Evolutionary conservation across 148 eudicot species (phyloP).

Genomic region (Amaranthus cruentus): DNA sequence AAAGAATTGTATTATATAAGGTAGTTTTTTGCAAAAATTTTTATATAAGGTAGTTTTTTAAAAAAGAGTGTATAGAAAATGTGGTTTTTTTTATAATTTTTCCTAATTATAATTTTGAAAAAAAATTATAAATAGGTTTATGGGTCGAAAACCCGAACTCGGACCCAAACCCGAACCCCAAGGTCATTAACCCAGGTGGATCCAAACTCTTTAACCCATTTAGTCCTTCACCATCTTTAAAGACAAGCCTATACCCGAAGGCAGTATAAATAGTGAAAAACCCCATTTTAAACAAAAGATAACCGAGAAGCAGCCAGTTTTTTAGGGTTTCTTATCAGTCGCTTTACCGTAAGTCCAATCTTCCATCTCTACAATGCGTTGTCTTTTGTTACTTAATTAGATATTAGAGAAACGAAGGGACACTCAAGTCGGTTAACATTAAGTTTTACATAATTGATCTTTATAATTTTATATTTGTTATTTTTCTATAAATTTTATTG

Average conservation of each 20-base stretch:
- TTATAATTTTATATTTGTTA: neutral
- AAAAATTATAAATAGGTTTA: neutral
- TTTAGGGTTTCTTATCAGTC: slow-evolving; percentile 19
- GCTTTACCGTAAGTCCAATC: slow-evolving; percentile 9
- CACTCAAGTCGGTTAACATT: neutral
- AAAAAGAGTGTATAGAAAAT: no score
- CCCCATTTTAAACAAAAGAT: neutral
- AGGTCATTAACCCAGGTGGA: no score
- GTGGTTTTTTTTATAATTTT: no score
- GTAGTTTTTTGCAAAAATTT: no score
- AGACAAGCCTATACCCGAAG: no score
- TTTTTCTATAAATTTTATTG: no score
- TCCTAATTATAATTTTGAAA: neutral
- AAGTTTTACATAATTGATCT: neutral
- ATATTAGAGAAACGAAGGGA: neutral
- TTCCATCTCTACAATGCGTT: neutral
- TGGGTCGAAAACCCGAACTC: neutral
- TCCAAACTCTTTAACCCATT: no score
- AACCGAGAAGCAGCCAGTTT: neutral
- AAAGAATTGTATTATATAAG: no score
- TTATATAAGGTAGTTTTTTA: no score
- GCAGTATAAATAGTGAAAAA: neutral
- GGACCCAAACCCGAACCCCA: neutral
- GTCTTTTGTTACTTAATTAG: neutral
- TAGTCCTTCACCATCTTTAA: no score